A percentile compares a stretch with the other conserved stretches of the same genome.
These are phyloP conservation scores for Scedosporium aurantiacum DNA, from an alignment of 2,329 filamentous ascomycete genomes.

Conservation along the genomic window DNA sequence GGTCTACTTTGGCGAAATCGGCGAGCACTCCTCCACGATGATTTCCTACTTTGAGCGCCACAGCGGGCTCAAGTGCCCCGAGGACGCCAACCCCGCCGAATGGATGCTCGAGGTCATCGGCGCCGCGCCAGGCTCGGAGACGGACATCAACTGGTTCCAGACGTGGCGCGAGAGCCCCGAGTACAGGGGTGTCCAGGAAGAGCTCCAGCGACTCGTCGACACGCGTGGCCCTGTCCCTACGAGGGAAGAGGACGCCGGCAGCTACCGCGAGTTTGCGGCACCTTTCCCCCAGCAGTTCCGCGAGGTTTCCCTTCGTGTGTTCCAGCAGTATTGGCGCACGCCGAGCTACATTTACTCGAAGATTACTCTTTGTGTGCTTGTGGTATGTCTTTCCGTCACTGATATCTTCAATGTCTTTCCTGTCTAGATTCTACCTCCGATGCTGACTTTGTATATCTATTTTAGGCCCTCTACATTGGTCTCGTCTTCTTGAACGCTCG, in stretches of 20 bases:
- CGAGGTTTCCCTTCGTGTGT: slow-evolving; percentile 62
- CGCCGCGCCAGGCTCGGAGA: slow-evolving; percentile 52
- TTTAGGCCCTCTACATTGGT: slow-evolving; percentile 59
- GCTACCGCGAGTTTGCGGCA: slow-evolving; percentile 70
- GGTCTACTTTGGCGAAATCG: slow-evolving; percentile 74
- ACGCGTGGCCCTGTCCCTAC: slow-evolving; percentile 24
- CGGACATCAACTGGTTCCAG: slow-evolving; percentile 54
- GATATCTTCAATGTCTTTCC: no score
- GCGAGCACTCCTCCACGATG: slow-evolving; percentile 55
- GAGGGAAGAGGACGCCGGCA: slow-evolving; percentile 23
- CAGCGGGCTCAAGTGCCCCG: slow-evolving; percentile 53
- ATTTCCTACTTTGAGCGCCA: slow-evolving; percentile 68
- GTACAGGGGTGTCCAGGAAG: slow-evolving; percentile 41
- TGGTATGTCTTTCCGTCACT: slow-evolving; percentile 12
- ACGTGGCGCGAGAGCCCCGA: slow-evolving; percentile 50
- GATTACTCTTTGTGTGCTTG: slow-evolving; percentile 50
- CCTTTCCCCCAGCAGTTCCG: slow-evolving; percentile 57
- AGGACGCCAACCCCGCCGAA: slow-evolving; percentile 68
- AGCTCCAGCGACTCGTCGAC: slow-evolving; percentile 45
- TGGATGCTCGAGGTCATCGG: slow-evolving; percentile 60
- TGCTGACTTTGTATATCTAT: not conserved
- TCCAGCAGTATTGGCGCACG: slow-evolving; percentile 86
- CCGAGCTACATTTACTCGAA: slow-evolving; percentile 86
- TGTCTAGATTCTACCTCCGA: not conserved
- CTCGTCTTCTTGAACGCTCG: slow-evolving; percentile 68